Evolutionary conservation across 2,329 filamentous ascomycete species (phyloP).

Genomic region (Hymenoscyphus repandus): DNA sequence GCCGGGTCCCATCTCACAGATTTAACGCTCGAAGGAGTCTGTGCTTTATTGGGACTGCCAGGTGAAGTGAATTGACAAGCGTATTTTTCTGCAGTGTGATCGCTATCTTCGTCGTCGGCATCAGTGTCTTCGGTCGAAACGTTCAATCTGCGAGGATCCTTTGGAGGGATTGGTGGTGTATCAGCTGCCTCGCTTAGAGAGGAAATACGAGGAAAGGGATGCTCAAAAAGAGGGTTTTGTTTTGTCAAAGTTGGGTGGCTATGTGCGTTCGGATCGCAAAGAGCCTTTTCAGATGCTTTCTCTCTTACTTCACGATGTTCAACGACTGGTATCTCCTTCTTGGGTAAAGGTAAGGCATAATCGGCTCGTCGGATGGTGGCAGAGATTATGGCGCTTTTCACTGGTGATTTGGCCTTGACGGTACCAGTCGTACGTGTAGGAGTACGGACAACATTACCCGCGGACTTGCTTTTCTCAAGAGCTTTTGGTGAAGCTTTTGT

Average conservation of each 20-base stretch:
- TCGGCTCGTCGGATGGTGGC: neutral
- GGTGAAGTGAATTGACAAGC: slow-evolving; percentile 10
- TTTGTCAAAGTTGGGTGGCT: too few species aligned
- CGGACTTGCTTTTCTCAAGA: neutral
- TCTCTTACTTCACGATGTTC: too few species aligned
- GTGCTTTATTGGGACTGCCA: neutral
- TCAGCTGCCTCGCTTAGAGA: neutral
- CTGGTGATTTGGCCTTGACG: neutral
- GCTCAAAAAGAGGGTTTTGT: too few species aligned
- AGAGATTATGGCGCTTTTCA: neutral
- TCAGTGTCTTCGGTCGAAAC: slow-evolving; percentile 1
- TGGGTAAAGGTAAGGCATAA: too few species aligned
- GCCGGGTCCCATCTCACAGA: slow-evolving; percentile 24
- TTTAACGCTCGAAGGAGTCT: slow-evolving; percentile 10
- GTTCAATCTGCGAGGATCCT: neutral
- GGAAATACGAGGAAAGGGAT: neutral
- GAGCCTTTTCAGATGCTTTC: too few species aligned
- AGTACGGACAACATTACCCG: neutral
- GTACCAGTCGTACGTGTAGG: neutral
- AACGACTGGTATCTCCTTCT: too few species aligned
- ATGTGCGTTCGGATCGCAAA: too few species aligned
- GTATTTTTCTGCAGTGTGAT: slow-evolving; percentile 12
- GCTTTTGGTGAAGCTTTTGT: slow-evolving; percentile 1
- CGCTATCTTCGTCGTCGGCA: slow-evolving; percentile 9
- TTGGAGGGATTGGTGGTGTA: slow-evolving; percentile 4